Percentiles rank a stretch among this genome's conserved stretches.
Evolutionary conservation across 768 basidiomycete species (phyloP).

Genomic region (Auriscalpium microsporum): DNA sequence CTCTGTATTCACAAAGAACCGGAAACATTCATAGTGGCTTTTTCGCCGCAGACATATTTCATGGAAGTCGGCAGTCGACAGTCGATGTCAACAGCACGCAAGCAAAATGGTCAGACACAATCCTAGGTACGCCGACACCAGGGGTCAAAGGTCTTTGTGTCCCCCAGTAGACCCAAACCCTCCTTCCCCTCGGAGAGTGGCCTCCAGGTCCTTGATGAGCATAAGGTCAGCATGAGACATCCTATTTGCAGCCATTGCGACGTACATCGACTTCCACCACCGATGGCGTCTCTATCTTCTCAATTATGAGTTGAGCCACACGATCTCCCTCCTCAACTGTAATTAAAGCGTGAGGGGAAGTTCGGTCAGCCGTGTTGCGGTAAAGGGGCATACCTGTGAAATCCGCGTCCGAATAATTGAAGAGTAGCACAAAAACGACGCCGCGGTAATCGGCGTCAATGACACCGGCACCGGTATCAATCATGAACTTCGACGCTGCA

Average conservation of each 20-base stretch:
- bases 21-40: background rate
- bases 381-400: conserved; percentile 56
- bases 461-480: conserved; percentile 96
- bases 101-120: no score
- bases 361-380: background rate
- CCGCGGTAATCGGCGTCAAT: conserved; percentile 97
- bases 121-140: no score
- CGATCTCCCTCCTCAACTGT: conserved; percentile 89
- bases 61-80: no score
- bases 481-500: conserved; percentile 92
- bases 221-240: background rate
- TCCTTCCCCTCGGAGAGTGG: conserved; percentile 72
- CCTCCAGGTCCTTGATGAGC: conserved; percentile 60
- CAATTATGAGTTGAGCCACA: conserved; percentile 92
- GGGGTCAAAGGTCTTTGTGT: conserved; percentile 37
- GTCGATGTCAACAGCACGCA: no score
- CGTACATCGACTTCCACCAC: conserved; percentile 80
- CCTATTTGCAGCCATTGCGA: background rate
- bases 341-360: background rate
- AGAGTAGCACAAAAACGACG: conserved; percentile 81
- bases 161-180: conserved; percentile 98
- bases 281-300: conserved; percentile 80
- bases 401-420: conserved; percentile 85
- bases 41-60: no score
- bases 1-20: background rate